These are phyloP conservation scores for Echites panduratus DNA, from an alignment of 257 asterid genomes.

Conservation along the genomic window DNA sequence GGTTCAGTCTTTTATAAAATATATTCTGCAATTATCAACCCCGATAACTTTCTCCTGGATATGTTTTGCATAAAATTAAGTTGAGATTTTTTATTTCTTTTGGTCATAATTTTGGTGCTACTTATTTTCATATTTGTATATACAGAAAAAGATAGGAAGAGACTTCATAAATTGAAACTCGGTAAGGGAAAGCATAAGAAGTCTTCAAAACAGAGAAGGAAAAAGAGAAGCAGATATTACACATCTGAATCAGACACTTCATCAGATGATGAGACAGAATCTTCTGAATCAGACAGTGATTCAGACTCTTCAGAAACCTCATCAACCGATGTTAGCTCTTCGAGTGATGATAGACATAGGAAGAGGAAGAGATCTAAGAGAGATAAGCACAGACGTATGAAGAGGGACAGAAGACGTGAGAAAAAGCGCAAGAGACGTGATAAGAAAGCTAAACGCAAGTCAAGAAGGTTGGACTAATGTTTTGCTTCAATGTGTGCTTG, in stretches of 20 bases:
- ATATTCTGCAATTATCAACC: background rate
- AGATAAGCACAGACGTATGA: conserved; percentile 63
- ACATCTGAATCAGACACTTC: conserved; percentile 86
- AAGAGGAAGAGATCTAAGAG: conserved; percentile 83
- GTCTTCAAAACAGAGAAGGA: conserved; percentile 65
- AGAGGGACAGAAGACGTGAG: conserved; percentile 66
- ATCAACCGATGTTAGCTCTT: conserved; percentile 70
- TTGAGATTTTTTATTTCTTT: background rate
- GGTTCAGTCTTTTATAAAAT: too few species aligned
- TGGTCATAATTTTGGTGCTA: background rate
- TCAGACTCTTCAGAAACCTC: conserved; percentile 61
- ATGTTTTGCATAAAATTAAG: background rate
- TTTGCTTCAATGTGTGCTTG: background rate
- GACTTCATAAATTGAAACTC: conserved; percentile 28
- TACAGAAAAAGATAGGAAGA: conserved; percentile 51
- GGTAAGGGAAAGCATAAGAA: conserved; percentile 69
- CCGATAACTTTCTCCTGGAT: background rate
- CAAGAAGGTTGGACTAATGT: conserved; percentile 50
- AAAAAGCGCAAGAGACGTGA: conserved; percentile 79
- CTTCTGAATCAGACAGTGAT: conserved; percentile 83
- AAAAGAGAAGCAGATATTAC: conserved; percentile 61
- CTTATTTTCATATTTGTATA: conserved; percentile 16
- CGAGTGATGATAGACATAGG: conserved; percentile 74
- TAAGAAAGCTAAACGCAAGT: conserved; percentile 63
- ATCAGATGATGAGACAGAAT: conserved; percentile 58